Evolutionary conservation across 441 rosid genomes (phyloP), one percentile per base, ranked within the genome.

Genomic region (Pelargonium cotyledonis): DNA sequence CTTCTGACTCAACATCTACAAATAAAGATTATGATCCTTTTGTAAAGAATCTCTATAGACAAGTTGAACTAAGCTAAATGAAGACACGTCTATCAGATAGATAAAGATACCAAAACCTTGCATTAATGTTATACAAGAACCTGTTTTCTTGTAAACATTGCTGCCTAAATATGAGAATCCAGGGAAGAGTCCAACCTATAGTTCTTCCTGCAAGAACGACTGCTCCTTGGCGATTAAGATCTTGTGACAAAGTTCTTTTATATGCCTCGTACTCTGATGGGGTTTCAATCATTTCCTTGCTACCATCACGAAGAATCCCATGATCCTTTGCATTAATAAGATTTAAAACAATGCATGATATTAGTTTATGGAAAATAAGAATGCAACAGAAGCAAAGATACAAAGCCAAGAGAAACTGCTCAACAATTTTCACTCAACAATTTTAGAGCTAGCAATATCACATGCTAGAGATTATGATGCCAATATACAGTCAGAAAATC

Each of bases 131-230:
- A 29, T 44, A 61, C 58, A 66, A 19, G 29, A 16, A 63, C 38
- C 40, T 51, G 35, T 21, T 41, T 63, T 58, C 23, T n/a, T 51
- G 15, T 67, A 15, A 72, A 21, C 44, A 65, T 57, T 64, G 49
- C 47, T 60, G 55, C 64, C 29, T 8, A 31, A 8, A 71, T 14
- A 68, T 61, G 71, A 46, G 6, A 70, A 62, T 68, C 67, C 68
- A 70, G 53, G 43, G 66, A 77, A 75, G 58, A 68, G 66, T 65
- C 77, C 71, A 73, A 87, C 98, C 97, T 70, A 91, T 77, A 77
- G 80, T 53, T 80, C 91, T 80, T 81, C 99, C 99, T 76, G 91
- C 94, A 71, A 94, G 95, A 78, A 94, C 94, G 75, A 89, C 95
- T 70, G 94, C 95, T 65, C 95, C 92, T 82, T 94, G 99, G 55